These are phyloP conservation scores for Dicorynia guianensis DNA, from an alignment of 306 rosid genomes.

Conservation along the genomic window DNA sequence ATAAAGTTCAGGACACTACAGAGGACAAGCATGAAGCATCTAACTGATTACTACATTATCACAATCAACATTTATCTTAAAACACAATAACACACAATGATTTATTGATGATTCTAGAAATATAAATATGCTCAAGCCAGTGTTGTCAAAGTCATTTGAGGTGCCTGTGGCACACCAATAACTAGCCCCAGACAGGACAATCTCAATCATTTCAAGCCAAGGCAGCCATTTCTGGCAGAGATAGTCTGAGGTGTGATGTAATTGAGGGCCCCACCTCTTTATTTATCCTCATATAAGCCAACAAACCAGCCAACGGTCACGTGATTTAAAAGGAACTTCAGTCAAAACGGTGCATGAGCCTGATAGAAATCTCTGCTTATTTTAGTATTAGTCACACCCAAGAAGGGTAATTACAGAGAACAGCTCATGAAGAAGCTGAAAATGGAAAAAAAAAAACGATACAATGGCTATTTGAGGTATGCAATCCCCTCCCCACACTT, in stretches of 20 bases:
- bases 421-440: too few relatives aligned
- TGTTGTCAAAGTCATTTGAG: background rate
- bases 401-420: too few relatives aligned
- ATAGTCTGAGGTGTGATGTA: background rate
- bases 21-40: conserved; percentile 20
- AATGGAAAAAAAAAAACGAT: too few relatives aligned
- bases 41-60: background rate
- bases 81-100: background rate
- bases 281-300: conserved; percentile 24
- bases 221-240: background rate
- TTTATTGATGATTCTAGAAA: conserved; percentile 15
- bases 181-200: conserved; percentile 11
- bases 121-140: background rate
- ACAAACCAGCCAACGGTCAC: conserved; percentile 11
- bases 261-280: background rate
- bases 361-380: too few relatives aligned
- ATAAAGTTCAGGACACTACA: background rate
- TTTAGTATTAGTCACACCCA: too few relatives aligned
- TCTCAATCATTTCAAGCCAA: conserved; percentile 6
- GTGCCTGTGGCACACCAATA: background rate
- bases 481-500: too few relatives aligned
- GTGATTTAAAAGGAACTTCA: conserved; percentile 25
- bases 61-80: conserved; percentile 13
- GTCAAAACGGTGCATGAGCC: too few relatives aligned
- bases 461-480: too few relatives aligned